phyloP scores from a whole-genome alignment of 2,329 filamentous ascomycete genomes.

The Fusarium phyllophilum region DNA sequence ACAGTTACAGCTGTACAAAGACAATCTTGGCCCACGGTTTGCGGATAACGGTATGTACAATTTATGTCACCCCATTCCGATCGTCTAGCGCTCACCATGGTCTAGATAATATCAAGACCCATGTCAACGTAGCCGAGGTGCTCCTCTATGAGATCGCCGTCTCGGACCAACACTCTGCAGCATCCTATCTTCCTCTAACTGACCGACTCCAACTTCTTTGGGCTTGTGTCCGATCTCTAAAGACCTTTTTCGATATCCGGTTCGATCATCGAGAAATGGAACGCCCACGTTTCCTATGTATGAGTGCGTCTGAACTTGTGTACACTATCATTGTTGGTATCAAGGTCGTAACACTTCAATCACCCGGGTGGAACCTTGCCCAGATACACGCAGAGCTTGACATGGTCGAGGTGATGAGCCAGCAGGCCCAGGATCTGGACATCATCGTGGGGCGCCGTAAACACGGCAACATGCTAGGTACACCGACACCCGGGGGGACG shows the following conservation, averaged over 20 bases:
- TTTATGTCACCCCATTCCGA: background rate
- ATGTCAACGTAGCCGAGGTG: slow-evolving; percentile 57
- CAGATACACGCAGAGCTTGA: slow-evolving; percentile 51
- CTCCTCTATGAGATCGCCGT: slow-evolving; percentile 60
- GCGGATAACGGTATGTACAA: slow-evolving; percentile 47
- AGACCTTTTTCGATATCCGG: slow-evolving; percentile 53
- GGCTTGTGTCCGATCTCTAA: slow-evolving; percentile 54
- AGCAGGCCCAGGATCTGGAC: slow-evolving; percentile 46
- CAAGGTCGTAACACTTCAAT: slow-evolving; percentile 57
- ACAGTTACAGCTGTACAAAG: slow-evolving; percentile 54
- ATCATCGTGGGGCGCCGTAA: slow-evolving; percentile 46
- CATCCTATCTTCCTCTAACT: slow-evolving; percentile 47
- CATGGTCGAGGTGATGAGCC: slow-evolving; percentile 40
- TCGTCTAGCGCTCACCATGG: slow-evolving; percentile 4
- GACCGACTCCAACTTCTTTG: slow-evolving; percentile 59
- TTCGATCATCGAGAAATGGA: slow-evolving; percentile 47
- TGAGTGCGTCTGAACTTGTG: slow-evolving; percentile 59
- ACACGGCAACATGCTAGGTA: slow-evolving; percentile 37
- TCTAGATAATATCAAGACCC: slow-evolving; percentile 53
- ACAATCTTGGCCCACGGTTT: slow-evolving; percentile 50
- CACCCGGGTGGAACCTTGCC: slow-evolving; percentile 58
- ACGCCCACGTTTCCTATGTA: slow-evolving; percentile 54
- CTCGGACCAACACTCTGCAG: slow-evolving; percentile 49
- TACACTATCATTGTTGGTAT: slow-evolving; percentile 59
- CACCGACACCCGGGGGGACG: slow-evolving; percentile 8